phyloP scores from a whole-genome alignment of 2,329 filamentous ascomycete species.

The Cordyceps farinosa region DNA sequence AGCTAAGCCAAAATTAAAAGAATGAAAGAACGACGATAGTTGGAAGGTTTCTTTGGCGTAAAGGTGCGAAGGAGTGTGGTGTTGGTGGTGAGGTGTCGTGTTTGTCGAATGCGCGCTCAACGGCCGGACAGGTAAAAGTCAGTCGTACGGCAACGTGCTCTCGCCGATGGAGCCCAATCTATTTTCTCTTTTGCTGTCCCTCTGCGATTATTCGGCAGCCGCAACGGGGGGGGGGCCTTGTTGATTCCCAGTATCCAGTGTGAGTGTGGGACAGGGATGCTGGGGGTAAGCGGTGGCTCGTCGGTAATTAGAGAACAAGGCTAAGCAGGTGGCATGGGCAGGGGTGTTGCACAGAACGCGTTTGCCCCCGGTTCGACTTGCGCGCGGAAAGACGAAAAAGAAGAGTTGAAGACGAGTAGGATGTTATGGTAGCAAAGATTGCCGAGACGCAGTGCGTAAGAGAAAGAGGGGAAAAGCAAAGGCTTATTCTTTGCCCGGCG shows the following conservation, averaged over 20 bases:
- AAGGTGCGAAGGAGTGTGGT: not conserved
- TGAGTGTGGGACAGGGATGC: not conserved
- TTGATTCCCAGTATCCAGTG: not conserved
- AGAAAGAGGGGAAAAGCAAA: no score
- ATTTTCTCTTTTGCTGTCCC: not conserved
- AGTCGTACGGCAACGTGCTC: not conserved
- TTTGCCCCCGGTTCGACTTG: not conserved
- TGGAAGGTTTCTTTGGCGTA: not conserved
- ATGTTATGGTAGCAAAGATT: no score
- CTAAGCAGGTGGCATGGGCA: not conserved
- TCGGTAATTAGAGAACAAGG: not conserved
- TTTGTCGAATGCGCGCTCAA: not conserved
- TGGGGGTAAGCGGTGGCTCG: not conserved
- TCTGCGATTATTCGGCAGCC: not conserved
- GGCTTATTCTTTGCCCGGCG: no score
- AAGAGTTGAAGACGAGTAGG: no score
- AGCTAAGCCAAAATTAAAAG: not conserved
- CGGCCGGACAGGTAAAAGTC: not conserved
- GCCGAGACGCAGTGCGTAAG: no score
- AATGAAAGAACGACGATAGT: not conserved
- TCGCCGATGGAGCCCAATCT: not conserved
- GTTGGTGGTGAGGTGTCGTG: not conserved
- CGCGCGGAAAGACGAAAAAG: not conserved
- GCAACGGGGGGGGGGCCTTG: not conserved
- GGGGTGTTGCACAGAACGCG: no score